A percentile compares a stretch with the other conserved stretches of the same genome.
phyloP scores from a whole-genome alignment of 306 rosid species.

The Cicer cuneatum region DNA sequence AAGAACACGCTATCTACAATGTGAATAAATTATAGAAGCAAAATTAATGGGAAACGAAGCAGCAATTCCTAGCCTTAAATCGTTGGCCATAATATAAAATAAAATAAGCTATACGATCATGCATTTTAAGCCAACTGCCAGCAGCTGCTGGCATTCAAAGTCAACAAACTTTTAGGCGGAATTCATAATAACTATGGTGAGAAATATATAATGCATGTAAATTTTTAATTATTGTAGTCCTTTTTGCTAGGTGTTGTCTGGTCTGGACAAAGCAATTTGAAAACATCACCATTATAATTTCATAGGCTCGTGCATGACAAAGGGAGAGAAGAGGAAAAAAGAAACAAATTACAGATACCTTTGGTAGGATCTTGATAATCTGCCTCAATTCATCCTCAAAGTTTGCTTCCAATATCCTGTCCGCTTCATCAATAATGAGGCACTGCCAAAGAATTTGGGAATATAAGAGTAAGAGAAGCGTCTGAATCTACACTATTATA shows the following conservation, averaged over 20 bases:
- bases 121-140: slow-evolving; percentile 26
- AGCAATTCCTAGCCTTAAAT: slow-evolving; percentile 11
- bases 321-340: not conserved
- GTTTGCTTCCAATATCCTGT: slow-evolving; percentile 90
- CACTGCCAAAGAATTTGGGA: slow-evolving; percentile 61
- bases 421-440: slow-evolving; percentile 94
- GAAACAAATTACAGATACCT: slow-evolving; percentile 56
- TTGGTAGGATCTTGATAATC: slow-evolving; percentile 77
- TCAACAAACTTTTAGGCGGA: slow-evolving; percentile 3
- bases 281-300: not conserved
- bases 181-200: slow-evolving; percentile 3
- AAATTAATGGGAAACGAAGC: not conserved
- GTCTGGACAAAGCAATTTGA: slow-evolving; percentile 3
- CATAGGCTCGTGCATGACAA: slow-evolving; percentile 13
- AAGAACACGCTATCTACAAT: slow-evolving; percentile 10
- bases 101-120: not conserved
- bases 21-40: not conserved
- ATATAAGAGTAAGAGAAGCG: slow-evolving; percentile 34
- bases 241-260: slow-evolving; percentile 16
- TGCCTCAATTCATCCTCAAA: slow-evolving; percentile 98
- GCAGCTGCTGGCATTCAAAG: not conserved
- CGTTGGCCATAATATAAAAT: slow-evolving; percentile 7
- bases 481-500: slow-evolving; percentile 39
- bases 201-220: not conserved
- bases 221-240: not conserved